phyloP scores from a whole-genome alignment of 108 stramenopile genomes.

The Discostella stelligeroides region DNA sequence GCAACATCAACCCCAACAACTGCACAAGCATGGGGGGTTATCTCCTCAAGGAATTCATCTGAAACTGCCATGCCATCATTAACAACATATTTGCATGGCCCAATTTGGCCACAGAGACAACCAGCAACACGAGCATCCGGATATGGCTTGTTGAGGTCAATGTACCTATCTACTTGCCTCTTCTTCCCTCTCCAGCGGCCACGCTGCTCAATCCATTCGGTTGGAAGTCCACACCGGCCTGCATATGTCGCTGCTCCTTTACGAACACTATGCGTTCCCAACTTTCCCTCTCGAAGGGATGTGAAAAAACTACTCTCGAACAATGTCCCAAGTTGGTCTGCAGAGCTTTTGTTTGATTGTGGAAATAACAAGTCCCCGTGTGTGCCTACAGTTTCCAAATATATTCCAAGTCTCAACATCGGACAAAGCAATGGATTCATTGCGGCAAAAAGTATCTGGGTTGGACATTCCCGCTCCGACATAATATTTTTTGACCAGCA shows the following conservation, averaged over 20 bases:
- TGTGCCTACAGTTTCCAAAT: too few species aligned
- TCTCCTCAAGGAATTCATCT: background rate
- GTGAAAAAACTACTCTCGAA: too few species aligned
- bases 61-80: background rate
- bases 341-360: too few species aligned
- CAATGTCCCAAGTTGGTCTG: too few species aligned
- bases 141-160: conserved; percentile 1
- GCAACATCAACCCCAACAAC: background rate
- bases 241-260: background rate
- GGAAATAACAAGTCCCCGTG: too few species aligned
- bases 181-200: background rate
- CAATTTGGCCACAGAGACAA: background rate
- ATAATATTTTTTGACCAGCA: too few species aligned
- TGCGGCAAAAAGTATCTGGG: too few species aligned
- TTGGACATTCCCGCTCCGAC: too few species aligned
- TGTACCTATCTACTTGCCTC: background rate
- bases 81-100: conserved; percentile 2
- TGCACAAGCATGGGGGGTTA: background rate
- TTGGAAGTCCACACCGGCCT: background rate
- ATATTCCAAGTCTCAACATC: too few species aligned
- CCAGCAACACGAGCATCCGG: background rate
- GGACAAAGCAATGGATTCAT: too few species aligned
- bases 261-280: too few species aligned
- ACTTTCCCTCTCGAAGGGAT: too few species aligned
- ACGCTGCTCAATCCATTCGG: background rate